These are phyloP conservation scores for Aspergillus phoenicis DNA, from an alignment of 2,329 filamentous ascomycete genomes.

Conservation along the genomic window DNA sequence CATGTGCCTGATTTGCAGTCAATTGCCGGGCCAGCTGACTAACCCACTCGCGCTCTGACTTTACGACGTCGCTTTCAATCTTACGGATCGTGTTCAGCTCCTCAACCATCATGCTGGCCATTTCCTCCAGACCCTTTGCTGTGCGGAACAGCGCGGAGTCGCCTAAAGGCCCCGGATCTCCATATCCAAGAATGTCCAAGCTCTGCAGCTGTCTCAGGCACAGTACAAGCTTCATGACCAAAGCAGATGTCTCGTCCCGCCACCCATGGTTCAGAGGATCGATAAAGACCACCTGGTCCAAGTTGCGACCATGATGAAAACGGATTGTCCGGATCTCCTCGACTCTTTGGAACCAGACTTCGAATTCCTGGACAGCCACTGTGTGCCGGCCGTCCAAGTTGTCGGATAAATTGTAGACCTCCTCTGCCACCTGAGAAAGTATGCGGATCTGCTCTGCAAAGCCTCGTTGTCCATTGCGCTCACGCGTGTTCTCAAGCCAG, in stretches of 20 bases:
- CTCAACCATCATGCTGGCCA: conserved; percentile 39
- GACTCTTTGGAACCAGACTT: conserved; percentile 39
- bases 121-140: conserved; percentile 30
- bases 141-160: conserved; percentile 38
- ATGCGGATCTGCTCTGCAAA: conserved; percentile 43
- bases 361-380: conserved; percentile 34
- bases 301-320: conserved; percentile 13
- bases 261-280: conserved; percentile 38
- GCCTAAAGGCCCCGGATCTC: conserved; percentile 23
- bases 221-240: conserved; percentile 39
- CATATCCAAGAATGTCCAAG: conserved; percentile 39
- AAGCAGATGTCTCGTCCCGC: conserved; percentile 35
- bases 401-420: conserved; percentile 38
- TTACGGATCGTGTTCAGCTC: conserved; percentile 39
- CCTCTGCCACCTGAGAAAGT: conserved; percentile 44
- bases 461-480: conserved; percentile 29
- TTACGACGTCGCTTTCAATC: conserved; percentile 40
- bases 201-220: conserved; percentile 39
- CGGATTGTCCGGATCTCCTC: conserved; percentile 28
- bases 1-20: conserved; percentile 12
- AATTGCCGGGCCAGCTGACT: conserved; percentile 33
- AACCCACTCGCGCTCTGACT: conserved; percentile 38
- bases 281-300: conserved; percentile 33
- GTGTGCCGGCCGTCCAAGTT: conserved; percentile 33
- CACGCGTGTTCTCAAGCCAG: conserved; percentile 37